Evolutionary conservation across 768 basidiomycete genomes (phyloP).

Genomic region (Amanita fuliginea): DNA sequence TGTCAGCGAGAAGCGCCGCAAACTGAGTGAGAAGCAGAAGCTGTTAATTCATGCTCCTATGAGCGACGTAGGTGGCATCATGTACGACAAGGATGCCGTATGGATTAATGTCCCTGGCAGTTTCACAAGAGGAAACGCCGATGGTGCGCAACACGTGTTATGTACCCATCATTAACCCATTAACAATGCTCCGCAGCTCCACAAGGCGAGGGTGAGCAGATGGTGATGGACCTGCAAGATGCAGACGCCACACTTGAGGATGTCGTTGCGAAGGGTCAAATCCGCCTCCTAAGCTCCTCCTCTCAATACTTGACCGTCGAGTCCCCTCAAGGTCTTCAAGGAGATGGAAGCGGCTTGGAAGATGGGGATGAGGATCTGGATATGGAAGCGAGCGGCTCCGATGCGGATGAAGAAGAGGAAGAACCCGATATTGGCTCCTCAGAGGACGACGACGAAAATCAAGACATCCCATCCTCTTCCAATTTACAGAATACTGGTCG

Average conservation of each 20-base stretch:
- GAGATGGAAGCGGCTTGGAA: conserved; percentile 21
- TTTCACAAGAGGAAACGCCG: conserved; percentile 69
- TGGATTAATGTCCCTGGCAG: conserved; percentile 97
- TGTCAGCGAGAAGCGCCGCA: conserved; percentile 84
- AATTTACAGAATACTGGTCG: conserved; percentile 39
- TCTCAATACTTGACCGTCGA: conserved; percentile 51
- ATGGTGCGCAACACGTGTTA: conserved; percentile 30
- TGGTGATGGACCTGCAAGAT: conserved; percentile 97
- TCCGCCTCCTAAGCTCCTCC: conserved; percentile 77
- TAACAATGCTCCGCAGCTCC: conserved; percentile 31
- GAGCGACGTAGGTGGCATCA: conserved; percentile 95
- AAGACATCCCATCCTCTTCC: conserved; percentile 10
- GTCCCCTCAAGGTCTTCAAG: conserved; percentile 17
- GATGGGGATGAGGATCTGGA: conserved; percentile 18
- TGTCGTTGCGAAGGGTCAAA: conserved; percentile 67
- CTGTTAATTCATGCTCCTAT: conserved; percentile 91
- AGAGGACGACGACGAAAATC: conserved; percentile 14
- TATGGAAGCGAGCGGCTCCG: conserved; percentile 8
- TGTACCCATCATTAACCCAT: neutral
- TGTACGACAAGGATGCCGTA: conserved; percentile 97
- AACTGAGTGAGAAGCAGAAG: conserved; percentile 92
- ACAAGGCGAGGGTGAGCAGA: conserved; percentile 91
- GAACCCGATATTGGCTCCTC: conserved; percentile 8
- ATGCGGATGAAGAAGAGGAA: conserved; percentile 5
- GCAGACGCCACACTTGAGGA: conserved; percentile 75